phyloP scores from a whole-genome alignment of 495 filamentous ascomycete species.

The Bacidia rubella region DNA sequence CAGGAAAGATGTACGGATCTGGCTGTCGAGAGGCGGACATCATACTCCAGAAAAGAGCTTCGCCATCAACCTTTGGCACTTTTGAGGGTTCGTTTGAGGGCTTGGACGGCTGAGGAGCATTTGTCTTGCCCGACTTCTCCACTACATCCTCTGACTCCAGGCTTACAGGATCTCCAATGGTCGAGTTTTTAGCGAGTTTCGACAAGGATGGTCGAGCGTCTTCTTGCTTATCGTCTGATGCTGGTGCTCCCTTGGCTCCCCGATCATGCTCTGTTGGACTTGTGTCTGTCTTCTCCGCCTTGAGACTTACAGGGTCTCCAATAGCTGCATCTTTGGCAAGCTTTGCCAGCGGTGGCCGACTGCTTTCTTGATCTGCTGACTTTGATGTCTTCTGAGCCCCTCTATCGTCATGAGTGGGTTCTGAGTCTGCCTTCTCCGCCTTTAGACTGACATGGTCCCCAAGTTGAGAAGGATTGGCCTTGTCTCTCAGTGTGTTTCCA shows the following conservation, averaged over 20 bases:
- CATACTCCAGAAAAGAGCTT: slow-evolving; percentile 83
- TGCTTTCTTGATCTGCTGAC: background rate
- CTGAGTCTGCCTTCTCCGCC: slow-evolving; percentile 16
- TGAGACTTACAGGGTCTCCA: slow-evolving; percentile 12
- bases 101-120: background rate
- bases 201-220: slow-evolving; percentile 9
- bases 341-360: background rate
- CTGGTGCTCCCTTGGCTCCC: background rate
- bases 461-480: slow-evolving; percentile 12
- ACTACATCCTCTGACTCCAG: slow-evolving; percentile 17
- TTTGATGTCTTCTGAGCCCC: slow-evolving; percentile 6
- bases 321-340: background rate
- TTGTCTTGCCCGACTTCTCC: background rate
- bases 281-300: slow-evolving; percentile 15
- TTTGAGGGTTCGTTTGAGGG: slow-evolving; percentile 8
- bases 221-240: background rate
- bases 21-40: slow-evolving; percentile 58
- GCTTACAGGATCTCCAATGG: slow-evolving; percentile 18
- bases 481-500: slow-evolving; percentile 19
- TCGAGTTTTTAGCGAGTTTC: slow-evolving; percentile 17
- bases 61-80: slow-evolving; percentile 50
- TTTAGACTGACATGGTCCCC: slow-evolving; percentile 18
- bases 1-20: slow-evolving; percentile 80
- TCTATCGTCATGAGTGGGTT: slow-evolving; percentile 12
- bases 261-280: background rate